Base-by-base conservation (phyloP, 805 yeast species). In the Saccharomycopsis lassenensis region DNA sequence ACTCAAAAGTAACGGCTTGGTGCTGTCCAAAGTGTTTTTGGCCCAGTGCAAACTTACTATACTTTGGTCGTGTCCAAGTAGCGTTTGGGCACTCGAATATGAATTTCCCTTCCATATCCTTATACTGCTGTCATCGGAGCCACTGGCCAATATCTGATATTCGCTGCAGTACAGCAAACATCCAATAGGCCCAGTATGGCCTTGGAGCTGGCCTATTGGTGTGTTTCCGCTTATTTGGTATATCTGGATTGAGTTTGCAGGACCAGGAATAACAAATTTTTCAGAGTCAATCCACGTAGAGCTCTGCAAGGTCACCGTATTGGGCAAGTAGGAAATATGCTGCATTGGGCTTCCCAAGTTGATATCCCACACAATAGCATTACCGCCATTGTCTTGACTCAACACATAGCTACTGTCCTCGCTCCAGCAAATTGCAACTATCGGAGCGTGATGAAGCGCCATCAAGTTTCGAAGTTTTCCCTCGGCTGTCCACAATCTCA, bases 71-170 rank as follows among this genome's bases (percentile, higher is more conserved):
- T 78, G 85, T 0, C 76, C 77, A 5, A 50, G 38, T 25, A 72
- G 50, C 4, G 67, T 56, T 39, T 67, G 67, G 24, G 67, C 57
- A 20, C 73, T 67, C 41, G 70, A 71, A 17, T 70, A 57, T 22
- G 74, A 69, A 19, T 67, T 67, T 24, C 85, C 79, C 48, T 67
- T 71, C 94, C 95, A 87, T 15, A 85, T 61, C 46, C 83, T 69
- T 6, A 86, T 65, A 0, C 69, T 61, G 38, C 71, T 67, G 52
- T 87, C 95, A 51, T 83, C 94, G 1, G 93, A 75, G 6, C 83
- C 76, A 2, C 87, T 74, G 3, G 85, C 74, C 27, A 87, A 59
- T 21, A 78, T 54, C 46, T 71, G 72, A 11, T 65, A 59, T 2
- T 55, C 52, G 4, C 51, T 42, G 48, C 77, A 74, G 51, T 78